phyloP scores from a whole-genome alignment of 495 filamentous ascomycete species.

The Talaromyces borbonicus region DNA sequence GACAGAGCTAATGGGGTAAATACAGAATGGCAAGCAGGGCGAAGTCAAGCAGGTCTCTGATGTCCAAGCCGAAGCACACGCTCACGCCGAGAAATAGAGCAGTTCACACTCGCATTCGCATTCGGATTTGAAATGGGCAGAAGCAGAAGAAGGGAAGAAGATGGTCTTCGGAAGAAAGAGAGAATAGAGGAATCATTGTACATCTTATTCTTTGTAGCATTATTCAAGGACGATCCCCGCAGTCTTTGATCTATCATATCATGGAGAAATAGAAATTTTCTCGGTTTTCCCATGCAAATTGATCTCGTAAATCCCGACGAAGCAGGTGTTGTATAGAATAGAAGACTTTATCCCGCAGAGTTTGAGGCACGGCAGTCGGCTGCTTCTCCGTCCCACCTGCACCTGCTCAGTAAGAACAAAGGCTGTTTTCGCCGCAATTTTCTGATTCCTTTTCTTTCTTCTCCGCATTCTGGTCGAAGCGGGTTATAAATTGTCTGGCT shows the following conservation, averaged over 20 bases:
- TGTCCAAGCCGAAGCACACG: conserved; percentile 58
- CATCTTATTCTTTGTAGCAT: conserved; percentile 40
- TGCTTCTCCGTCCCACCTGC: no score
- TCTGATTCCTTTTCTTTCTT: conserved; percentile 15
- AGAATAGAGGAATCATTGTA: conserved; percentile 29
- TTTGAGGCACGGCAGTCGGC: no score
- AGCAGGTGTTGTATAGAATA: no score
- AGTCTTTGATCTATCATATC: neutral
- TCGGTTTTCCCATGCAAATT: neutral
- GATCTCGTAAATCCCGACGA: neutral
- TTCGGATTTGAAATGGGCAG: neutral
- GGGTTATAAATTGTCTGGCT: no score
- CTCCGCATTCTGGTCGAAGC: conserved; percentile 7
- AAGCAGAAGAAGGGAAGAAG: conserved; percentile 11
- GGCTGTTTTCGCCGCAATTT: no score
- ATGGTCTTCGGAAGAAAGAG: conserved; percentile 9
- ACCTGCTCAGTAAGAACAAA: no score
- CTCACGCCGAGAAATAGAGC: conserved; percentile 34
- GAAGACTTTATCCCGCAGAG: no score
- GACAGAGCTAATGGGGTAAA: conserved; percentile 5
- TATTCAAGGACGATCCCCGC: conserved; percentile 16
- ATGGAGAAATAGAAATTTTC: conserved; percentile 5
- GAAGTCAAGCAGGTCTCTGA: conserved; percentile 65
- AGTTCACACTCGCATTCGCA: neutral
- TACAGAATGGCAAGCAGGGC: conserved; percentile 92